Percentiles rank a stretch among this genome's conserved stretches.
phyloP scores from a whole-genome alignment of 2,329 filamentous ascomycete genomes.

The Exophiala aquamarina region DNA sequence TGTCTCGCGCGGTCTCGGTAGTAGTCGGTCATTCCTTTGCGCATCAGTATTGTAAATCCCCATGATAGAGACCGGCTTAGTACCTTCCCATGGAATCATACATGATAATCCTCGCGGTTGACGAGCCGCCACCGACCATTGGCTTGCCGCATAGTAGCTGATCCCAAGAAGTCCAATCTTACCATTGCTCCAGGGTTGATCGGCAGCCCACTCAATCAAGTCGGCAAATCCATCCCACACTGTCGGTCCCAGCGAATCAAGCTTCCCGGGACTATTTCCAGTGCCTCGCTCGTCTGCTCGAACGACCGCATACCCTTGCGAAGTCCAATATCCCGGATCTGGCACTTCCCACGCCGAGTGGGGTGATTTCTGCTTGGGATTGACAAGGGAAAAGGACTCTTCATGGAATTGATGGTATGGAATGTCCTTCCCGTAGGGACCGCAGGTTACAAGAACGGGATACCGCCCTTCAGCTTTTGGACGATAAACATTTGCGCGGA shows the following conservation, averaged over 20 bases:
- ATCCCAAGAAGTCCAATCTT: conserved; percentile 54
- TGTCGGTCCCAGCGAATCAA: conserved; percentile 29
- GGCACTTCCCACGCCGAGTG: conserved; percentile 62
- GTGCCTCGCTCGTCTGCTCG: conserved; percentile 55
- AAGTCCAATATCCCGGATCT: conserved; percentile 58
- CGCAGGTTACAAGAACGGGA: conserved; percentile 69
- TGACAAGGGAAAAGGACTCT: conserved; percentile 48
- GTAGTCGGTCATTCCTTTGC: conserved; percentile 59
- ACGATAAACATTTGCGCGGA: conserved; percentile 54
- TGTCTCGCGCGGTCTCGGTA: conserved; percentile 61
- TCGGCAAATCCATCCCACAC: too few relatives aligned
- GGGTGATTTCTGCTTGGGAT: conserved; percentile 36
- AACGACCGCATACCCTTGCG: conserved; percentile 55
- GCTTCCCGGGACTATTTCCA: conserved; percentile 52
- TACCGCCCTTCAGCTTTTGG: conserved; percentile 47
- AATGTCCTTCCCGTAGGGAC: conserved; percentile 73
- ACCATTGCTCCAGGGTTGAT: conserved; percentile 51
- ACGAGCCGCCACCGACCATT: conserved; percentile 56
- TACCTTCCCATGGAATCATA: conserved; percentile 57
- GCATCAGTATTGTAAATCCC: too few relatives aligned
- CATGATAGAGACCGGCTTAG: too few relatives aligned
- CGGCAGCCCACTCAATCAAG: conserved; percentile 39
- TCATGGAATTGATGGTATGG: conserved; percentile 54
- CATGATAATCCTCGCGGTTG: conserved; percentile 52
- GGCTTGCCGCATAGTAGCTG: conserved; percentile 54